Evolutionary conservation across 2,329 filamentous ascomycete genomes (phyloP), one percentile per base, ranked within the genome.

Genomic region (Botryotinia globosa): DNA sequence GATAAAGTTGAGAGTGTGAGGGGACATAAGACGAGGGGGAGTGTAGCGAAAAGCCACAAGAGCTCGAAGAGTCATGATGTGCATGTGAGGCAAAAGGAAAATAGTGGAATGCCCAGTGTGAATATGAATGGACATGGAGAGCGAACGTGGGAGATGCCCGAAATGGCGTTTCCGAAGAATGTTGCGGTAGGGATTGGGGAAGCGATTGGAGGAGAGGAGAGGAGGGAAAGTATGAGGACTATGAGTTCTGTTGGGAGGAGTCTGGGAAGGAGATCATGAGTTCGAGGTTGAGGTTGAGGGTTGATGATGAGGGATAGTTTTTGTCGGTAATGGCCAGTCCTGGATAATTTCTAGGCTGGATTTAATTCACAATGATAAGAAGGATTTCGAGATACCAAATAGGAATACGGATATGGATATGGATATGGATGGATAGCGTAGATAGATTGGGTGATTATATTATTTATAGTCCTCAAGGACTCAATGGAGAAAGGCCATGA

Each of bases 61-160:
- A 74, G 74, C 42, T 44, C 59, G 32, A 69, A 56, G 61, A 64
- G 73, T 45, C 65, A 44, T 64, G 59, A 74, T 34, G 39, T 37
- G 10, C 9, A 68, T 25, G 18, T 18, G 39, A 59, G 62, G 20
- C 56, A 59, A n/a, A 54, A 58, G 32, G 63, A 67, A 39, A 32
- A 32, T 48, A 14, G n/a, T 22, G 37, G 44, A 8, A n/a, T 34
- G 4, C 54, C 58, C 16, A 39, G 54, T 18, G 45, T 37, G 20
- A 64, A 61, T 70, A 66, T 44, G n/a, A 70, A 61, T 70, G 71
- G 71, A 0, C 56, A 73, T 32, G 74, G 74, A 9, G 73, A 74
- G 58, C 74, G 70, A n/a, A 75, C 70, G n/a, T 75, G 74, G 74
- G 74, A 75, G 71, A 71, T 75, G 62, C 71, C 74, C 9, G 66